phyloP scores from a whole-genome alignment of 2,329 filamentous ascomycete species.

The Metarhizium robertsii region DNA sequence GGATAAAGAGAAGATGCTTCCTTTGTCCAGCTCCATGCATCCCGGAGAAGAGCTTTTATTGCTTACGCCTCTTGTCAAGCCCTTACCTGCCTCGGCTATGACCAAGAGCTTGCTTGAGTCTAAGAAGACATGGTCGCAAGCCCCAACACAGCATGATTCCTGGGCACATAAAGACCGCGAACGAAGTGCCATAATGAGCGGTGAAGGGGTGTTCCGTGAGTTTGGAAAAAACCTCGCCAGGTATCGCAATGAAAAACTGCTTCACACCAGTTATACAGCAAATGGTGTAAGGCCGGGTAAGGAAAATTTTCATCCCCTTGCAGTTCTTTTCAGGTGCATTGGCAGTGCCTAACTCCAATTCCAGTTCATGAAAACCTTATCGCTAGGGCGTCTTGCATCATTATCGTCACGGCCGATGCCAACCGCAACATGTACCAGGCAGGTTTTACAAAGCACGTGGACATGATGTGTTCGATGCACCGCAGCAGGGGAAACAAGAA shows the following conservation, averaged over 20 bases:
- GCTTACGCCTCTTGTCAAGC: conserved; percentile 82
- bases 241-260: conserved; percentile 72
- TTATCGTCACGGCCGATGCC: conserved; percentile 87
- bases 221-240: conserved; percentile 81
- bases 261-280: conserved; percentile 92
- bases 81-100: conserved; percentile 79
- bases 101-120: conserved; percentile 59
- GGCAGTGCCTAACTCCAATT: neutral
- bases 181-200: conserved; percentile 67
- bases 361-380: conserved; percentile 84
- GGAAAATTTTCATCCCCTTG: conserved; percentile 3
- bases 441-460: conserved; percentile 90
- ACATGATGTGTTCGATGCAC: conserved; percentile 87
- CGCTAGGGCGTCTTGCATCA: conserved; percentile 75
- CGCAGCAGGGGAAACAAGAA: conserved; percentile 73
- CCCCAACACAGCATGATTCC: conserved; percentile 39
- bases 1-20: conserved; percentile 77
- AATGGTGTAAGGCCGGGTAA: conserved; percentile 74
- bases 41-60: conserved; percentile 83
- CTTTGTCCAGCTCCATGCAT: conserved; percentile 71
- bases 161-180: conserved; percentile 48
- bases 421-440: conserved; percentile 91
- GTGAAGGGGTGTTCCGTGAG: conserved; percentile 86
- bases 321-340: neutral
- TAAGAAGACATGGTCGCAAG: conserved; percentile 27